Base-by-base conservation (phyloP, 192 early-diverging fungal genomes). In the Umbelopsis vinacea region DNA sequence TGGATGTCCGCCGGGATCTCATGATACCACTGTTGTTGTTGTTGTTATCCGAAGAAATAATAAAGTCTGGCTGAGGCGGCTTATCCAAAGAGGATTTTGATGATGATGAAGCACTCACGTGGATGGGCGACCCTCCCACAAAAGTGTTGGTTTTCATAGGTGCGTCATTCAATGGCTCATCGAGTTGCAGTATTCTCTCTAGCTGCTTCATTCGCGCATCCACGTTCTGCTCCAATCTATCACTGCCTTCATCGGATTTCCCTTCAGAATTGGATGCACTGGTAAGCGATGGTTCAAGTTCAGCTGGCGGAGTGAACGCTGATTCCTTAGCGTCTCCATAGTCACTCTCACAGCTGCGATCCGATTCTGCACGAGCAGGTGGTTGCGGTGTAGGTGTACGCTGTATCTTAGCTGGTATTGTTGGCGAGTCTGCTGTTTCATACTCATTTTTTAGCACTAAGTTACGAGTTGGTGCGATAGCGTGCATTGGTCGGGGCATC, bases 401-500 rank as follows among this genome's bases (percentile, higher is more conserved):
- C 15, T 37, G 57, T 19, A 37, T 17, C n/a, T 29, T 17, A 15
- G 57, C 29, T 2, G 33, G 0, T 19, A 33, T 17, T 63, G 57
- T 19, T 7, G 57, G 26, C 4, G 57, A 19, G 4, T 29, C 33
- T 17, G 57, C 24, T 17, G 17, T 63, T 35, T 29, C 29, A 33
- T 63, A 63, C 29, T 37, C 29, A 37, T 63, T 63, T 14, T 63
- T 63, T 0, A 63, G 14, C 4, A 63, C 57, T 37, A 63, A 35
- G 17, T 63, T 63, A 17, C 57, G 57, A 37, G 57, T 63, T n/a
- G 57, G 57, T 17, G 57, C 57, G 7, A 63, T 37, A 17, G 57
- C 57, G 19, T 63, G 57, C 57, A 63, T 63, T 63, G 57, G 57
- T 63, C 57, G 57, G 57, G 57, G 57, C 57, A 63, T 63, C 57